Percentiles rank a stretch among this genome's conserved stretches.
Conservation (phyloP, 192 early-diverging fungal genomes). For the Backusella morwellensis region DNA sequence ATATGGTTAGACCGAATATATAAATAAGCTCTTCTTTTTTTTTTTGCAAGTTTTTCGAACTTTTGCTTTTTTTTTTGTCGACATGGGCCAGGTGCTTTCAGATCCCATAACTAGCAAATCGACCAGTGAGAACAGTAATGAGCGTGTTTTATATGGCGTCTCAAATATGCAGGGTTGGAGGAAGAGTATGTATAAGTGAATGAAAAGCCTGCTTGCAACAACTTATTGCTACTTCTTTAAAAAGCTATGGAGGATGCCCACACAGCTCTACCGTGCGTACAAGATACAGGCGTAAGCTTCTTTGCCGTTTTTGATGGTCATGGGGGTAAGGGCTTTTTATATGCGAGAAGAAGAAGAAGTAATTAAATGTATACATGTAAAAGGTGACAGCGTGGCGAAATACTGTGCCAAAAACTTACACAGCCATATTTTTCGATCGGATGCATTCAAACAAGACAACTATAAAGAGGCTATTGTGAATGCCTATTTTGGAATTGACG, state of each 20-base stretch:
- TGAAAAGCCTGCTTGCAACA: background rate
- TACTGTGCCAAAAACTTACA: conserved; percentile 81
- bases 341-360: background rate
- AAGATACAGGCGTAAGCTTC: conserved; percentile 68
- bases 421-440: conserved; percentile 61
- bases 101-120: conserved; percentile 91
- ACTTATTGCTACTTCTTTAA: background rate
- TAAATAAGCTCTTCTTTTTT: background rate
- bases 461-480: conserved; percentile 75
- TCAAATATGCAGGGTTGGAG: conserved; percentile 98
- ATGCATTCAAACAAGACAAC: conserved; percentile 60
- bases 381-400: conserved; percentile 74
- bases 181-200: conserved; percentile 52
- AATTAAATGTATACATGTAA: background rate
- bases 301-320: conserved; percentile 98
- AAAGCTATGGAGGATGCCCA: conserved; percentile 98
- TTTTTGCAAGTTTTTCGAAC: no score
- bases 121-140: conserved; percentile 68
- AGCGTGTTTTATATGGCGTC: conserved; percentile 80
- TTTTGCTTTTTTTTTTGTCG: background rate
- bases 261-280: conserved; percentile 76
- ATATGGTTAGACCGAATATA: background rate
- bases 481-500: conserved; percentile 82
- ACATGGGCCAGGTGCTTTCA: conserved; percentile 94
- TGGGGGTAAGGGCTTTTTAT: conserved; percentile 58